Base-by-base conservation (phyloP, 345 rosid species). In the Clausena lansium region DNA sequence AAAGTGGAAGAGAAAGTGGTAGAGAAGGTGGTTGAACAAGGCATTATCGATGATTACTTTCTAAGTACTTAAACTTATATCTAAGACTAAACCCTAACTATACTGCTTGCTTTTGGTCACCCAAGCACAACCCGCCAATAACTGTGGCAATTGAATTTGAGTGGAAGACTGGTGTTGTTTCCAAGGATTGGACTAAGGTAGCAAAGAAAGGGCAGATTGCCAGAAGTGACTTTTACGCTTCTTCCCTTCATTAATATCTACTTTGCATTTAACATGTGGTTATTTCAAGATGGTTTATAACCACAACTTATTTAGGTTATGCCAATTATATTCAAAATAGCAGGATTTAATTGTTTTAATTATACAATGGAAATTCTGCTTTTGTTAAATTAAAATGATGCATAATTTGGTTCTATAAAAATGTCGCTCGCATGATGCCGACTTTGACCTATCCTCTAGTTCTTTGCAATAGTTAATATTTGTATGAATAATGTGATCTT, bases 141-240 rank as follows among this genome's bases (percentile, higher is more conserved):
- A 83, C 71, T 2, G 8, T 91, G 60, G 73, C 90, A 0, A 64
- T 94, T 61, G 95, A 94, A 52, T 93, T 91, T 69, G 94, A 94
- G 7, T 93, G 98, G 97, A 91, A 74, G 80, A 84, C 88, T 38
- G 95, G 97, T 41, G 83, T 93, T 70, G 87, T 85, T 45, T 85
- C 98, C n/a, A 91, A 86, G 83, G 95, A 91, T 73, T 93, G 97
- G 98, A 39, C 85, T 50, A 85, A 76, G 28, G 83, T 93, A 77
- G 97, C 97, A 5, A 88, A 86, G 83, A 90, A 90, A 79, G 95
- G 92, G 57, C 88, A 87, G 67, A 71, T 94, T 52, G 90, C 87
- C 25, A 97, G 91, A 77, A 81, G 84, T 52, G 25, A 66, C 28
- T 39, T 58, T 27, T 32, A 2, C 20, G 33, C 7, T 19, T 9